Base-by-base conservation (phyloP, 1,139 yeast species). In the Kurtzmaniella natalensis region DNA sequence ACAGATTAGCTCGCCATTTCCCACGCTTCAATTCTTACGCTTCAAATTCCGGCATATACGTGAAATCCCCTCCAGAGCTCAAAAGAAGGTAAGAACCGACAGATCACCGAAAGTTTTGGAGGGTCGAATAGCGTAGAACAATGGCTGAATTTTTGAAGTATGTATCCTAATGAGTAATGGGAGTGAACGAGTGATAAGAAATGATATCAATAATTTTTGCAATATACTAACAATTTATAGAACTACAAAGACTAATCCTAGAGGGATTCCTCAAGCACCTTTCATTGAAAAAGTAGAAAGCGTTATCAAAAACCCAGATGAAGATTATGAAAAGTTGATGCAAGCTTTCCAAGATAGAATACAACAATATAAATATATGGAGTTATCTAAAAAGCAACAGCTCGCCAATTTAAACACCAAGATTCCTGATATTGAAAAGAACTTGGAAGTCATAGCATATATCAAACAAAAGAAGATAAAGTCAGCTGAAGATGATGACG, bases 251-350 rank as follows among this genome's bases (percentile, higher is more conserved):
- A 59, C 80, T 30, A 89, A 89, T 50, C 92, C 96, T 16, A 72
- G 97, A 44, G 98, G 98, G 1, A 92, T 92, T 38, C 99, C 98
- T 8, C 85, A 85, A 51, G 98, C 98, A 1, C 96, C 95, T 18
- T 92, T 94, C 56, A 81, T 94, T 40, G 95, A 85, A 42, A 77
- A 78, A 40, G 94, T 92, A 14, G 94, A 80, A 40, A 81, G 77
- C 38, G 76, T 79, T 46, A 74, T 88, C 46, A 78, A 75, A 49
- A 69, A 76, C 47, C 72, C 78, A 4, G 84, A 75, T 34, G 46
- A 50, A n/a, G 92, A 86, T 47, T 88, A 84, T 39, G 88, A 84
- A 37, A 57, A 69, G 26, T 69, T 78, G 24, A 77, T 87, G 68
- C 63, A 69, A 35, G 65, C 82, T 54, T 81, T 87, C 60, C 87